These are phyloP conservation scores for Dentipellis sp. DNA, from an alignment of 768 basidiomycete species.

Conservation along the genomic window DNA sequence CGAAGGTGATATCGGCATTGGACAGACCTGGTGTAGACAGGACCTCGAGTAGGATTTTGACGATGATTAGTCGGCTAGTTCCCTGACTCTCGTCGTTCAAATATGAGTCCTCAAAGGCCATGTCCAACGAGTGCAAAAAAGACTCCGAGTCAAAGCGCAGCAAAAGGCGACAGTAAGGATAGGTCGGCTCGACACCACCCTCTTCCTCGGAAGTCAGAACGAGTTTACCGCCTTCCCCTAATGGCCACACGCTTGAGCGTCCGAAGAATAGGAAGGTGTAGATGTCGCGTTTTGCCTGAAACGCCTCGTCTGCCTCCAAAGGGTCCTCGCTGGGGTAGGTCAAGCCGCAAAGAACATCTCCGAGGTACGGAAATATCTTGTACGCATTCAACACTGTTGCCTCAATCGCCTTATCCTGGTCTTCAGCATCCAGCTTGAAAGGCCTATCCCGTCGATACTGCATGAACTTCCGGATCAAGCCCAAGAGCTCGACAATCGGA, in stretches of 20 bases:
- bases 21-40: slow-evolving; percentile 45
- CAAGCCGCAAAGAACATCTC: slow-evolving; percentile 70
- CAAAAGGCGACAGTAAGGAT: slow-evolving; percentile 80
- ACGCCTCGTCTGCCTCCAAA: slow-evolving; percentile 53
- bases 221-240: slow-evolving; percentile 58
- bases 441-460: slow-evolving; percentile 35
- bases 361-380: slow-evolving; percentile 87
- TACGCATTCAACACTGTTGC: slow-evolving; percentile 65
- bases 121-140: slow-evolving; percentile 87
- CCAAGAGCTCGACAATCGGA: slow-evolving; percentile 79
- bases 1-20: slow-evolving; percentile 63
- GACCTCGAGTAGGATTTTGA: slow-evolving; percentile 81
- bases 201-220: slow-evolving; percentile 71
- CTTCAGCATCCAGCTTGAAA: slow-evolving; percentile 19
- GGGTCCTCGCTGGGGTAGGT: slow-evolving; percentile 81
- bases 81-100: slow-evolving; percentile 66
- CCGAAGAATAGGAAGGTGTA: slow-evolving; percentile 85
- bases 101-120: slow-evolving; percentile 90
- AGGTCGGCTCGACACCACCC: slow-evolving; percentile 71
- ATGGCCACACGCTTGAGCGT: slow-evolving; percentile 70
- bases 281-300: slow-evolving; percentile 59
- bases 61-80: slow-evolving; percentile 70
- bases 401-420: slow-evolving; percentile 39
- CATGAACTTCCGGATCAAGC: slow-evolving; percentile 62
- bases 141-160: slow-evolving; percentile 89